A percentile compares a stretch with the other conserved stretches of the same genome.
Conservation (phyloP, 2,329 filamentous ascomycete genomes). For the Mycosphaerella arachidis region DNA sequence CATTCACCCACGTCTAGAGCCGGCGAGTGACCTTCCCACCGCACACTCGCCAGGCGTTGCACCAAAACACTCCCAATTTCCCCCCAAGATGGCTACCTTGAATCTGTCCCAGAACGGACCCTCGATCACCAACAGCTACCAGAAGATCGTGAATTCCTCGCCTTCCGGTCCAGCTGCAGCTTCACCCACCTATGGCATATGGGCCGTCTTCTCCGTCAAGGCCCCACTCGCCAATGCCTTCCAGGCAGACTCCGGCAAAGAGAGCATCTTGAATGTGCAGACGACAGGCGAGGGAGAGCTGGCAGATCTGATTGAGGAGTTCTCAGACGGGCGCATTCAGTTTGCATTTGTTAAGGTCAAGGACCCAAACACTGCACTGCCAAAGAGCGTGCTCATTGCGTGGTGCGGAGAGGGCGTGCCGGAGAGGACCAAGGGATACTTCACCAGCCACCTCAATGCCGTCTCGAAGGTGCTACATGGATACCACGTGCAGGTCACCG, state of each 20-base stretch:
- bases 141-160: constrained; percentile 60
- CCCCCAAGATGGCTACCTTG: constrained; percentile 65
- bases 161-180: constrained; percentile 54
- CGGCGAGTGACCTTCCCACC: neutral
- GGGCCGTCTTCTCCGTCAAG: constrained; percentile 91
- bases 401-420: constrained; percentile 98
- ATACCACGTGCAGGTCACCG: constrained; percentile 96
- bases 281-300: constrained; percentile 90
- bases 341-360: constrained; percentile 97
- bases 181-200: constrained; percentile 82
- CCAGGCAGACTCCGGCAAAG: constrained; percentile 77
- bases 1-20: neutral
- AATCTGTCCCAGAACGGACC: constrained; percentile 52
- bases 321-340: constrained; percentile 93
- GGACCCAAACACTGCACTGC: constrained; percentile 82
- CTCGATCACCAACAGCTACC: constrained; percentile 55
- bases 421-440: constrained; percentile 98
- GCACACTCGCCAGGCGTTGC: neutral
- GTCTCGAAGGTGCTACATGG: constrained; percentile 90
- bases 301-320: constrained; percentile 84
- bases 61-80: neutral
- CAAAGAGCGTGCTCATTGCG: constrained; percentile 88
- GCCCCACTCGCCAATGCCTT: constrained; percentile 91
- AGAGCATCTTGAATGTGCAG: constrained; percentile 93
- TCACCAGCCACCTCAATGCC: constrained; percentile 85